Evolutionary conservation across 2,329 filamentous ascomycete genomes (phyloP), one percentile per base, ranked within the genome.

Genomic region (Ceratocystis variospora): DNA sequence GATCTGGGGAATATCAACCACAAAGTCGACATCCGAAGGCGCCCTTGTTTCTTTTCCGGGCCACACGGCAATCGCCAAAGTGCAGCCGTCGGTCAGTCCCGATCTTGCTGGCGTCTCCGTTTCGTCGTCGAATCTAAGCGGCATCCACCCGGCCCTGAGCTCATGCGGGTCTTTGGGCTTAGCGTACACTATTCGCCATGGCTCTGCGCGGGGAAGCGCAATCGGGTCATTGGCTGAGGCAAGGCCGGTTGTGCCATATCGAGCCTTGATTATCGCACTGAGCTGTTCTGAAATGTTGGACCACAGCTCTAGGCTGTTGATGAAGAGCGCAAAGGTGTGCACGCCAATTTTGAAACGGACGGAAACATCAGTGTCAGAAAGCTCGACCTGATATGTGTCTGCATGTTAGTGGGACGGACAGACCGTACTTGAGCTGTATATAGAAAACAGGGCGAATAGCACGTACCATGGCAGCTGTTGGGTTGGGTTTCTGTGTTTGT

Each of bases 321-420:
- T 79, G 69, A 88, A 85, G 67, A 91, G 78, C 71, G 88, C 83
- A 69, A 90, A 79, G 3, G 87, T 91, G 71, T 85, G 82, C 67
- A 84, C 83, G 72, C 87, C 85, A 73, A 88, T 81, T 74, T 90
- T 90, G 76, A 92, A 85, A 68, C 86, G 81, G 66, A 92, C 77
- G 8, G 87, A 89, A 71, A 83, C 79, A 70, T 81, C 77, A n/a
- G 79, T 76, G 37, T 68, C 66, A 6, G 63, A 31, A 10, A 50
- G 33, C 10, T 59, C 45, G 15, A 28, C 12, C 37, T 50, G 19
- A n/a, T 33, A 10, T 10, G 22, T 28, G 25, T 28, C 37, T 10
- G 28, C 2, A 12, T 15, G 10, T n/a, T 15, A 41, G 6, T 31
- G 10, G 22, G 22, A 22, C 22, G 19, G 5, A n/a, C 17, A 33